Conservation (phyloP, 2,329 filamentous ascomycete genomes). For the Xylaria sp. region DNA sequence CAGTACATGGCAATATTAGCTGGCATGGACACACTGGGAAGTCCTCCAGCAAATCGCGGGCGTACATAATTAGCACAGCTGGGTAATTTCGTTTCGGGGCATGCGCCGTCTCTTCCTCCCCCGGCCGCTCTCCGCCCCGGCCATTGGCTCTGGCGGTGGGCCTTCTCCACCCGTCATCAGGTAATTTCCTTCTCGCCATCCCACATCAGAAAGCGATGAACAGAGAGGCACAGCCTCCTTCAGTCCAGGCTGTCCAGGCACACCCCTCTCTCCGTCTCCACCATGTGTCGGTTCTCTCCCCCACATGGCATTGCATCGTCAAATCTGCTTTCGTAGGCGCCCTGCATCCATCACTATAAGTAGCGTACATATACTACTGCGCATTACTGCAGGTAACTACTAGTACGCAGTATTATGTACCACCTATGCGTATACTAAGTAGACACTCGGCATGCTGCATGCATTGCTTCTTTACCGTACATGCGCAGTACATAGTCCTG, state of each 20-base stretch:
- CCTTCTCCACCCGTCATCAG: constrained; percentile 9
- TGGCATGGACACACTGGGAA: background rate
- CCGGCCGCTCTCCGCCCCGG: background rate
- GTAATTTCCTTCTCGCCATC: constrained; percentile 25
- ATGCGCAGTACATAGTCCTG: no score
- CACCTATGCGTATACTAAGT: no score
- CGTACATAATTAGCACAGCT: constrained; percentile 8
- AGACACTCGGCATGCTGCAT: constrained; percentile 1
- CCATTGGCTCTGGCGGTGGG: constrained; percentile 18
- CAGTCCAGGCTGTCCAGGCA: constrained; percentile 7
- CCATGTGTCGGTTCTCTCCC: constrained; percentile 18
- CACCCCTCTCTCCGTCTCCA: constrained; percentile 7
- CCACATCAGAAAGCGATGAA: constrained; percentile 4
- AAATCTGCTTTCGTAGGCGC: constrained; percentile 16
- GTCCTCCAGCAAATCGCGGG: background rate
- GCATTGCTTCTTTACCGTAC: background rate
- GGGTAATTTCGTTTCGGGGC: constrained; percentile 24
- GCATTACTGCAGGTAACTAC: background rate
- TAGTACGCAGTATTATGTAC: no score
- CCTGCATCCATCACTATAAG: constrained; percentile 4
- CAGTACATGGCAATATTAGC: background rate
- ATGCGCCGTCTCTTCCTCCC: constrained; percentile 13
- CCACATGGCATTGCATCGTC: constrained; percentile 26
- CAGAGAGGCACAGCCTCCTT: constrained; percentile 30
- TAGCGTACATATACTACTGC: background rate